phyloP scores from a whole-genome alignment of 306 rosid species.

The Cicer yamashitae region DNA sequence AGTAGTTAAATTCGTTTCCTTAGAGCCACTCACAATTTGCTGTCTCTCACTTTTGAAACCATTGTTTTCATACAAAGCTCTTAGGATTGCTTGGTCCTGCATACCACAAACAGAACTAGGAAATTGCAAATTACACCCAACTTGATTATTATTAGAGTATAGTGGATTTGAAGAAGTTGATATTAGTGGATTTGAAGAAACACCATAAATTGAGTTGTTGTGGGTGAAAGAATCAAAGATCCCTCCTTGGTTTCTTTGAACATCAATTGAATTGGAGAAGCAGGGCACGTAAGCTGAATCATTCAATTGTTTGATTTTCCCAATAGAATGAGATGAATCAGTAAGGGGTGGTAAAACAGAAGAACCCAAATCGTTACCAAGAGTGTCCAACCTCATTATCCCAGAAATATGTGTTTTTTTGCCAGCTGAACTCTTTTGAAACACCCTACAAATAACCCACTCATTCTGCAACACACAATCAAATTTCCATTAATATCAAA shows the following conservation, averaged over 20 bases:
- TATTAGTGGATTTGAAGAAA: slow-evolving; percentile 51
- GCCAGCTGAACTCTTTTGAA: slow-evolving; percentile 77
- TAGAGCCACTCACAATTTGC: slow-evolving; percentile 54
- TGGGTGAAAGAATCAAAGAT: slow-evolving; percentile 56
- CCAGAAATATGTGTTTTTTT: slow-evolving; percentile 78
- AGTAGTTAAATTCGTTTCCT: slow-evolving; percentile 62
- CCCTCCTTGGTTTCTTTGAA: slow-evolving; percentile 64
- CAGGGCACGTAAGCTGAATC: slow-evolving; percentile 96
- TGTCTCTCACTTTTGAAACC: slow-evolving; percentile 70
- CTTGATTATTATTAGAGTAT: slow-evolving; percentile 50
- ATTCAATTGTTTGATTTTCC: slow-evolving; percentile 47
- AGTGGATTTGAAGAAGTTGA: slow-evolving; percentile 44
- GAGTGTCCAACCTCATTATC: slow-evolving; percentile 53
- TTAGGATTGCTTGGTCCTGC: slow-evolving; percentile 63
- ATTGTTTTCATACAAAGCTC: slow-evolving; percentile 65
- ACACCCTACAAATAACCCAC: slow-evolving; percentile 95
- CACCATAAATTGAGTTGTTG: slow-evolving; percentile 44
- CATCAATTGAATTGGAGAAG: slow-evolving; percentile 89
- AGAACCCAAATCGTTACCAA: slow-evolving; percentile 53
- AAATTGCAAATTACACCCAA: slow-evolving; percentile 43
- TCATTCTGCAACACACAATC: slow-evolving; percentile 67
- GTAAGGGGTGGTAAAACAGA: slow-evolving; percentile 73
- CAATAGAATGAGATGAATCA: slow-evolving; percentile 61
- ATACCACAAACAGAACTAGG: slow-evolving; percentile 48
- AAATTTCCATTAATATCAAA: neutral